phyloP scores from a whole-genome alignment of 495 filamentous ascomycete genomes.

The Xylaria telfairii region DNA sequence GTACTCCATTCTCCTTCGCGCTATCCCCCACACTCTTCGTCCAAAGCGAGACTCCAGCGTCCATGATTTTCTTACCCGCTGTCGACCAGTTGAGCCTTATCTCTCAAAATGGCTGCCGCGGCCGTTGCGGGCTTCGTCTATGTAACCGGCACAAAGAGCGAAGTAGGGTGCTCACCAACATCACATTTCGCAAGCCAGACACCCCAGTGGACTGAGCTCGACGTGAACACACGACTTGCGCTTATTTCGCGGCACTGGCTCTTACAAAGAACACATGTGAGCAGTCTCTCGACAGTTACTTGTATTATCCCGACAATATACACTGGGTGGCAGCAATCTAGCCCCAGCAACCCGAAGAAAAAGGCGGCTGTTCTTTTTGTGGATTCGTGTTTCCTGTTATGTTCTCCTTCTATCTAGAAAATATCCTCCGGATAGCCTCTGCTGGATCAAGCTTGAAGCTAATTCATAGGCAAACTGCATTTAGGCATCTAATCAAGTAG shows the following conservation, averaged over 20 bases:
- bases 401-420: not conserved
- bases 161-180: conserved; percentile 33
- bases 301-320: conserved; percentile 25
- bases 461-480: conserved; percentile 30
- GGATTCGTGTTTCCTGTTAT: not conserved
- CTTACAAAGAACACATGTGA: conserved; percentile 31
- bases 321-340: not conserved
- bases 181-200: conserved; percentile 37
- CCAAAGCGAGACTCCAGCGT: conserved; percentile 37
- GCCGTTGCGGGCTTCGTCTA: conserved; percentile 40
- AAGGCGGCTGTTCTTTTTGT: not conserved
- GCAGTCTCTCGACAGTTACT: conserved; percentile 30
- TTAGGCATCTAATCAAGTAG: conserved; percentile 30
- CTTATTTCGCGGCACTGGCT: conserved; percentile 47
- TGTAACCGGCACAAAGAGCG: conserved; percentile 41
- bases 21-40: conserved; percentile 21
- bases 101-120: conserved; percentile 53
- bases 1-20: not conserved
- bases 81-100: conserved; percentile 45
- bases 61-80: conserved; percentile 51
- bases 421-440: not conserved
- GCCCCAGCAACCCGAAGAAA: not conserved
- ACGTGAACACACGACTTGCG: conserved; percentile 43
- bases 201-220: conserved; percentile 46
- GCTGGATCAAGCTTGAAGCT: conserved; percentile 28